These are phyloP conservation scores for Amborella trichopoda DNA, from an alignment of 164 flowering plant genomes.

Conservation along the genomic window DNA sequence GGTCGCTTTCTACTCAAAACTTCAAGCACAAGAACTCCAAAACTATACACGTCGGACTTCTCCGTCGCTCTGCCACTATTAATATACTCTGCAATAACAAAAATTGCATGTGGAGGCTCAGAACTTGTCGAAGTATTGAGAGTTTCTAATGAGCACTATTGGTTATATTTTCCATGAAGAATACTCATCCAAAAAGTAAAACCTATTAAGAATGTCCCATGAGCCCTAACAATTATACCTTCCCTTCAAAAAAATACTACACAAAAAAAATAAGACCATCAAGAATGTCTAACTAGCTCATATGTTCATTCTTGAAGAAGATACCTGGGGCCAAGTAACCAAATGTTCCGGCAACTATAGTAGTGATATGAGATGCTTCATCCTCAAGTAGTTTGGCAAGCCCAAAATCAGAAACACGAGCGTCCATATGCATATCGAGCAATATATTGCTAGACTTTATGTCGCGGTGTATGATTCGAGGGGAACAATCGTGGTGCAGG, in stretches of 20 bases:
- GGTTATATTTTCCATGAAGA: too few relatives aligned
- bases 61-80: conserved; percentile 98
- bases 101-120: background rate
- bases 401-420: conserved; percentile 96
- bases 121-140: background rate
- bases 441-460: conserved; percentile 95
- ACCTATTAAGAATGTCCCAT: too few relatives aligned
- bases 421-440: conserved; percentile 92
- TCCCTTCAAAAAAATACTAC: too few relatives aligned
- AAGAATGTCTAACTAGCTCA: too few relatives aligned
- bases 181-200: too few relatives aligned
- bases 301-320: conserved; percentile 1
- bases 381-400: conserved; percentile 91
- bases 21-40: conserved; percentile 91
- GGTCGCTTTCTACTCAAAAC: conserved; percentile 89
- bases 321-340: conserved; percentile 98
- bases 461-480: conserved; percentile 94
- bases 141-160: background rate
- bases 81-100: conserved; percentile 65
- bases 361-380: conserved; percentile 94
- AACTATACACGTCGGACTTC: conserved; percentile 96
- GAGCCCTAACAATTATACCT: too few relatives aligned
- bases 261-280: too few relatives aligned
- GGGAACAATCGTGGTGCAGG: conserved; percentile 95
- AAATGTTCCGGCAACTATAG: conserved; percentile 97